Evolutionary conservation across 495 filamentous ascomycete species (phyloP), one percentile per base, ranked within the genome.

Genomic region (Tetracladium marchalianum): DNA sequence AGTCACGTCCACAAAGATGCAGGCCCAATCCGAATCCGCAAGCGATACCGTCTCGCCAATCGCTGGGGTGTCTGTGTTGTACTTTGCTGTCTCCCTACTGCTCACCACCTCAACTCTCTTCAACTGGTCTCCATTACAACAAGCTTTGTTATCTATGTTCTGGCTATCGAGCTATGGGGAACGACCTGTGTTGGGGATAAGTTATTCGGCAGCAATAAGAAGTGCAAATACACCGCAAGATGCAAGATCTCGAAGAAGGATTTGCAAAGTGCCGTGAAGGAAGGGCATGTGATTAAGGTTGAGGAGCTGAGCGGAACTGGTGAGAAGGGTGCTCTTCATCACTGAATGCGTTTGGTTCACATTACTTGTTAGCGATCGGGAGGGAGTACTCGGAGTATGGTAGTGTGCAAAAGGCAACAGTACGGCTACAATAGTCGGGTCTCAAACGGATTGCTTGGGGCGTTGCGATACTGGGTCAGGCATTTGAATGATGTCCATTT

Each of bases 101-200:
- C 66, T 0, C 39, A 67, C 7, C 24, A 50, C 2, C 51, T 80
- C 16, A 69, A 70, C 52, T 69, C 64, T 33, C 57, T 81, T 10
- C 35, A 67, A 35, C 56, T 81, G 35, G 58, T 81, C 4, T 62
- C 61, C 9, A 66, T 66, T 7, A 72, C 69, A 1, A 72, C 73
- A 9, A 57, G 67, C 9, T 53, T 80, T 18, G 55, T 71, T 5
- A 50, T 66, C 11, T 66, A 68, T 44, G 66, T 70, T 11, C 51
- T 78, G 41, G 35, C 67, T 11, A 38, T 77, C 11, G 77, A 81
- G 54, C 53, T 78, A 2, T 69, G 62, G 50, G 75, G 72, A 15
- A 60, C 58, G 18, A 73, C 64, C 19, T 73, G 67, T 50, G 52
- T 51, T 31, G 54, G 62, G 35, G 65, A 78, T 17, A 57, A 57